Evolutionary conservation across 228 moss, liverwort and hornwort species (phyloP).

Genomic region (Sphagnum magellanicum): DNA sequence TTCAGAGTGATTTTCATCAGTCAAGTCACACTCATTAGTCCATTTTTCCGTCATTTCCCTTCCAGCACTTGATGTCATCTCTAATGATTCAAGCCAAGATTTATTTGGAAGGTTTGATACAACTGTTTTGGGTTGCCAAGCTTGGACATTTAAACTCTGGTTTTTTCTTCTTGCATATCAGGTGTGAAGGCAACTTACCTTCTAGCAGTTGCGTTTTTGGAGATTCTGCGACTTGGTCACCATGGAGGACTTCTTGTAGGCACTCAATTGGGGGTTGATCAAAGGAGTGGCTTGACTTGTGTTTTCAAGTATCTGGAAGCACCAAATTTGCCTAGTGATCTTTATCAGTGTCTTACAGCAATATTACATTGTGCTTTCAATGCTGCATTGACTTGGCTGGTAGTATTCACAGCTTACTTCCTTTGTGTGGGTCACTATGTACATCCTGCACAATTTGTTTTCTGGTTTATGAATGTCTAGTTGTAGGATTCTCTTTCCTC

Average conservation of each 20-base stretch:
- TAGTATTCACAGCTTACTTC: constrained; percentile 5
- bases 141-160: neutral
- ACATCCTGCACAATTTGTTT: too few relatives aligned
- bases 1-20: too few relatives aligned
- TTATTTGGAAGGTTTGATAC: too few relatives aligned
- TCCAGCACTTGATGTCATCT: too few relatives aligned
- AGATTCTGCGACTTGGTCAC: constrained; percentile 61
- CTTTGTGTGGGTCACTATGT: too few relatives aligned
- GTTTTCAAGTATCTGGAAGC: constrained; percentile 63
- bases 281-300: constrained; percentile 47
- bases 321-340: constrained; percentile 44
- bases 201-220: constrained; percentile 66
- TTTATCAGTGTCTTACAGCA: constrained; percentile 66
- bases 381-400: constrained; percentile 75
- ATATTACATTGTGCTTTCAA: constrained; percentile 67
- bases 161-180: constrained; percentile 6
- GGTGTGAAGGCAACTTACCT: constrained; percentile 78
- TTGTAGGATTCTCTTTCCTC: too few relatives aligned
- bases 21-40: too few relatives aligned
- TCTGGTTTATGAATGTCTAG: too few relatives aligned
- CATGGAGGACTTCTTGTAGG: constrained; percentile 50
- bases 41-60: too few relatives aligned
- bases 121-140: too few relatives aligned
- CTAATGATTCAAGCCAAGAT: too few relatives aligned
- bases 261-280: constrained; percentile 22